Evolutionary conservation across 345 rosid genomes (phyloP), one percentile per base, ranked within the genome.

Genomic region (Gossypium longicalyx): DNA sequence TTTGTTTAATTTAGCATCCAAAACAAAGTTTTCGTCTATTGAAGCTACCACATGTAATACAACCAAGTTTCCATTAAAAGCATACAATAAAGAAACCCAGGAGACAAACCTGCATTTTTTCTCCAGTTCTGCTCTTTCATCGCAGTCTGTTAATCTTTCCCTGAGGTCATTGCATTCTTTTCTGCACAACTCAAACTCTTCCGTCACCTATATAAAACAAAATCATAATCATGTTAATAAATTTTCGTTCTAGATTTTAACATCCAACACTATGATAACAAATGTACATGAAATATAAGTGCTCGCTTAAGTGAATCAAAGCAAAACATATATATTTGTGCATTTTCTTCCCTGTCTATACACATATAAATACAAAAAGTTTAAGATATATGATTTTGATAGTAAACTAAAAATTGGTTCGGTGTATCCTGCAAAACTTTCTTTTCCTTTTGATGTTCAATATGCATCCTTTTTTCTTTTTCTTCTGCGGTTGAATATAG

Each of bases 91-190:
- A 71, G 13, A 59, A 71, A 70, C n/a, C 19, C 6, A 15, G 23
- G 66, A 65, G 52, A 81, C 80, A 68, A 82, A 93, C 98, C 98
- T 90, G 91, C 80, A 54, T 44, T 80, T 74, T 78, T 78, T 85
- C 86, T 83, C 89, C 78, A 41, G 56, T 79, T 80, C 83, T 12
- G 66, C 80, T 73, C 76, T 82, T 77, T 85, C 89, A 78, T 87
- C 89, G 8, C 56, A 78, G 68, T 71, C 70, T 48, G 78, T 23
- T 68, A 91, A 76, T 76, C 57, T 78, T 79, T 88, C 91, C 65
- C 76, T 76, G 49, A 93, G 85, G 25, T 58, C 73, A 12, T 79
- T 29, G 74, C 90, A 90, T 79, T 89, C 93, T 78, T 84, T 81
- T 81, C 77, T 82, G 72, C 82, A 89, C 71, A 79, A 83, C 76